phyloP scores from a whole-genome alignment of 129 eudicot genomes.

The Saussurea involucrata region DNA sequence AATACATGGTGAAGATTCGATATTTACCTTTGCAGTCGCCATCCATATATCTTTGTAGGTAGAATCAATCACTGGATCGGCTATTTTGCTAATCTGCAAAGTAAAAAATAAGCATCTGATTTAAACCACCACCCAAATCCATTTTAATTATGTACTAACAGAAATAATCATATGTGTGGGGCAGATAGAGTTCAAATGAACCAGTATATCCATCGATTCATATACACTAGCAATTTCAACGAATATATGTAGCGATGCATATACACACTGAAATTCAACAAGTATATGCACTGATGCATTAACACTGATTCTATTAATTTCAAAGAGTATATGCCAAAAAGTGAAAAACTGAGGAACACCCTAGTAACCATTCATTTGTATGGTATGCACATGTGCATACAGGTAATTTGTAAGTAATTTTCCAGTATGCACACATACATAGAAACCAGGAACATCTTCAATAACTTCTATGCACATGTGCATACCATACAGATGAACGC shows the following conservation, averaged over 20 bases:
- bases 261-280: too few species aligned
- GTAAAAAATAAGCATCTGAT: constrained; percentile 14
- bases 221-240: neutral
- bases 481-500: too few species aligned
- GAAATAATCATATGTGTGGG: neutral
- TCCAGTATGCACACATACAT: too few species aligned
- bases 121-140: neutral
- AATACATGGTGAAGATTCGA: neutral
- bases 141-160: neutral
- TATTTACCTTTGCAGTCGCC: constrained; percentile 87
- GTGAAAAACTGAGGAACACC: too few species aligned
- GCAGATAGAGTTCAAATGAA: neutral
- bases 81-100: constrained; percentile 60
- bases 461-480: too few species aligned
- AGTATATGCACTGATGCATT: too few species aligned
- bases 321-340: neutral
- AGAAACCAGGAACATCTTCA: too few species aligned
- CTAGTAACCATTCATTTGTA: too few species aligned
- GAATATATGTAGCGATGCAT: neutral
- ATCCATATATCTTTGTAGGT: constrained; percentile 99
- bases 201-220: neutral
- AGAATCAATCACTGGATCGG: constrained; percentile 85
- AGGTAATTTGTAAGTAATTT: too few species aligned
- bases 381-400: too few species aligned
- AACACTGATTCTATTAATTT: too few species aligned